These are phyloP conservation scores for Dicorynia guianensis DNA, from an alignment of 306 rosid species.

Conservation along the genomic window DNA sequence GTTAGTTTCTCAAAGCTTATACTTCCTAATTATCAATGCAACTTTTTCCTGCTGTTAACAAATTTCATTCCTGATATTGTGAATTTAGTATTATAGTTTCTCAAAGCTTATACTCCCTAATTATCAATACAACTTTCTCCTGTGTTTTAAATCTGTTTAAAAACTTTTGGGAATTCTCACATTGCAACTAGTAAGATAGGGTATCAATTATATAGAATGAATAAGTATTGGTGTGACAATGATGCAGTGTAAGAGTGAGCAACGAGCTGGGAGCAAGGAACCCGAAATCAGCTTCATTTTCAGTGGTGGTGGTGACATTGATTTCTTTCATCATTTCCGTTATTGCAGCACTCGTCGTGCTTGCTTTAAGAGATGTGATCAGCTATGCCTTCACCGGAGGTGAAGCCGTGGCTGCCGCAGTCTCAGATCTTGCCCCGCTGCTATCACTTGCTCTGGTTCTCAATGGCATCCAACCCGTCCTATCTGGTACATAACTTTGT, in stretches of 20 bases:
- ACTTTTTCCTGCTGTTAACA: too few relatives aligned
- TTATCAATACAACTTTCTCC: too few relatives aligned
- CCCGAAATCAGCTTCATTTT: constrained; percentile 80
- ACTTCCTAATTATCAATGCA: too few relatives aligned
- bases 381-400: constrained; percentile 80
- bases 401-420: constrained; percentile 77
- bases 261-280: constrained; percentile 83
- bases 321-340: constrained; percentile 65
- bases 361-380: constrained; percentile 58
- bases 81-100: too few relatives aligned
- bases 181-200: not conserved
- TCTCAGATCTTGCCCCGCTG: constrained; percentile 80
- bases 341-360: constrained; percentile 51
- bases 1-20: constrained; percentile 40
- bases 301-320: constrained; percentile 63
- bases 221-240: not conserved
- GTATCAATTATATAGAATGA: not conserved
- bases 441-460: constrained; percentile 72
- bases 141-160: too few relatives aligned
- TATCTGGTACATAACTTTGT: constrained; percentile 57
- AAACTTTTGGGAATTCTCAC: too few relatives aligned
- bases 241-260: constrained; percentile 85
- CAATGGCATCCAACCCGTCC: constrained; percentile 83
- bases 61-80: too few relatives aligned
- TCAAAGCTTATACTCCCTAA: too few relatives aligned